Conservation (phyloP, 139 green algal species). For the Desmodesmus armatus region DNA sequence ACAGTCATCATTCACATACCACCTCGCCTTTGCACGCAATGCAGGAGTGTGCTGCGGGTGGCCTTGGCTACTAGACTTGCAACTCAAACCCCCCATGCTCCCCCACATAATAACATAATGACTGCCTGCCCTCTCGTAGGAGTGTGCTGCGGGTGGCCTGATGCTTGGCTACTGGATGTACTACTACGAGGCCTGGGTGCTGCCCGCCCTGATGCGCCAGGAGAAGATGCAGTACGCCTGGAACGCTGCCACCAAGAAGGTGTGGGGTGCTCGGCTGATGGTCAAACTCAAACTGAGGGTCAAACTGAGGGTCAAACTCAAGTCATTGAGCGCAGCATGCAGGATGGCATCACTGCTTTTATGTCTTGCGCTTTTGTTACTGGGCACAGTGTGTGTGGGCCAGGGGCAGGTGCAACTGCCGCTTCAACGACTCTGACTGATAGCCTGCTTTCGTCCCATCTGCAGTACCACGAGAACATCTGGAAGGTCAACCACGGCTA, state of each 20-base stretch:
- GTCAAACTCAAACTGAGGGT: not conserved
- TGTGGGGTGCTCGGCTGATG: not conserved
- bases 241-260: constrained; percentile 59
- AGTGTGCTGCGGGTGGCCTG: constrained; percentile 41
- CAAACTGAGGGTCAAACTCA: too few relatives aligned
- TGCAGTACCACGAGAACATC: constrained; percentile 74
- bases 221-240: constrained; percentile 74
- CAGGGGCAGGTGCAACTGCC: not conserved
- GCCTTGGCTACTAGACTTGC: too few relatives aligned
- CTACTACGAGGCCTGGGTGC: constrained; percentile 65
- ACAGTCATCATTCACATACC: too few relatives aligned
- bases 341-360: too few relatives aligned
- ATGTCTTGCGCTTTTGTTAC: not conserved
- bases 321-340: too few relatives aligned
- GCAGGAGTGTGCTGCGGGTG: too few relatives aligned
- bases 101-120: too few relatives aligned
- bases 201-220: constrained; percentile 71
- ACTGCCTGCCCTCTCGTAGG: too few relatives aligned
- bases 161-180: constrained; percentile 42
- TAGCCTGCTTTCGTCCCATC: too few relatives aligned
- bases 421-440: not conserved
- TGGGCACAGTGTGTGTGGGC: too few relatives aligned
- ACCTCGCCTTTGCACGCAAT: too few relatives aligned
- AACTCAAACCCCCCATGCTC: too few relatives aligned
- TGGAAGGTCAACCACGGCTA: constrained; percentile 73